Percentiles rank a stretch among this genome's conserved stretches.
These are phyloP conservation scores for Cryptosporidium xiaoi DNA, from an alignment of 169 alveolate genomes.

Conservation along the genomic window DNA sequence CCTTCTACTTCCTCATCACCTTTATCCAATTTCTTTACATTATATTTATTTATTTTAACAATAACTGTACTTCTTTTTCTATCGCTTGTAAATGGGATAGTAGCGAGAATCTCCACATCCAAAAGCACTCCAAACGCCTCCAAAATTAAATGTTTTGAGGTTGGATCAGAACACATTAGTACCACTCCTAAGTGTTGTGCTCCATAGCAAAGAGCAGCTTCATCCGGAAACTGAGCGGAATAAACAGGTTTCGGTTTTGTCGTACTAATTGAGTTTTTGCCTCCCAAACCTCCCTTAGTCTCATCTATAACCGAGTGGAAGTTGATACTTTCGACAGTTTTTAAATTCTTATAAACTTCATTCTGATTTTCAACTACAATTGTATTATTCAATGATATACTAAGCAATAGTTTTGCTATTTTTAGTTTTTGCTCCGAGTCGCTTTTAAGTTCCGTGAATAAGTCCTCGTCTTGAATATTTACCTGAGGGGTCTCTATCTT, in stretches of 20 bases:
- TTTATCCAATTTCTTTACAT: not conserved
- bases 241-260: slow-evolving; percentile 73
- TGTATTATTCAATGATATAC: slow-evolving; percentile 44
- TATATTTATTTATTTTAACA: slow-evolving; percentile 80
- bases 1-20: no score
- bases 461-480: slow-evolving; percentile 10
- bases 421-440: not conserved
- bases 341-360: slow-evolving; percentile 22
- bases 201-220: slow-evolving; percentile 85
- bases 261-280: not conserved
- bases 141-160: slow-evolving; percentile 74
- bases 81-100: slow-evolving; percentile 83
- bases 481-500: slow-evolving; percentile 33
- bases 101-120: slow-evolving; percentile 82
- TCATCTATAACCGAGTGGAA: not conserved
- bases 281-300: not conserved
- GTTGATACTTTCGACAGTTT: slow-evolving; percentile 1
- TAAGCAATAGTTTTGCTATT: slow-evolving; percentile 30
- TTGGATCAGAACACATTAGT: slow-evolving; percentile 32
- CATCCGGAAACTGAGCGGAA: slow-evolving; percentile 90
- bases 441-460: slow-evolving; percentile 4
- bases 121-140: slow-evolving; percentile 80
- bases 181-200: slow-evolving; percentile 83
- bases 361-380: slow-evolving; percentile 57
- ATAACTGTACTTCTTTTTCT: slow-evolving; percentile 84